Base-by-base conservation (phyloP, 1,284 basidiomycete species). In the Cerioporus squamosus region DNA sequence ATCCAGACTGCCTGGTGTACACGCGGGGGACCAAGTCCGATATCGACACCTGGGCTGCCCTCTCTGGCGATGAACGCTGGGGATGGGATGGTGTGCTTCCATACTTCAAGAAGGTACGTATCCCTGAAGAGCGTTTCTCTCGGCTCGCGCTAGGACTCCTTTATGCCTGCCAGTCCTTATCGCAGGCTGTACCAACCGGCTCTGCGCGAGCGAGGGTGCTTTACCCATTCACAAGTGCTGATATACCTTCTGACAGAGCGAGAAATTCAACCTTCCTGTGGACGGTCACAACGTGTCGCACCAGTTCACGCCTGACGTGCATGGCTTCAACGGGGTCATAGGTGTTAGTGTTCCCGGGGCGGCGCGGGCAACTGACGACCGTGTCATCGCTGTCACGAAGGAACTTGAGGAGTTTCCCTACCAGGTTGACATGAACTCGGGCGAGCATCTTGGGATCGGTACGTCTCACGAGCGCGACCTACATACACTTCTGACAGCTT, bases 371-470 rank as follows among this genome's bases (percentile, higher is more conserved):
- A 66, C 70, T 31, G 61, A 73, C 51, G 36, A 49, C 6, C 62
- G 62, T 17, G 66, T 71, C 10, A 63, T 69, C 38, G 55, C 68
- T 31, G 66, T 64, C n/a, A 68, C 64, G n/a, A 42, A 44, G 2
- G 60, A 67, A 42, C 55, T 70, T 14, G 51, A 55, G 1, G 67
- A 67, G 44, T 71, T 70, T 50, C 57, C 51, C 4, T 70, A 62
- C 62, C 69, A 69, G 26, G 26, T 55, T 23, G 73, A 74, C 55
- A 68, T 67, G 61, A 74, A 74, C 51, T 67, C 68, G 2, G 73
- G 73, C 2, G 52, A 68, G 15, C 62, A 68, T 2, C 54, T 75
- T 23, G 75, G 75, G 15, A 20, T 74, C n/a, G 72, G 72, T 74
- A 31, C 15, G 36, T 40, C 18, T 4, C 20, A n/a, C n/a, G n/a